phyloP scores from a whole-genome alignment of 2,329 filamentous ascomycete genomes.

The Aspergillus fischeri region DNA sequence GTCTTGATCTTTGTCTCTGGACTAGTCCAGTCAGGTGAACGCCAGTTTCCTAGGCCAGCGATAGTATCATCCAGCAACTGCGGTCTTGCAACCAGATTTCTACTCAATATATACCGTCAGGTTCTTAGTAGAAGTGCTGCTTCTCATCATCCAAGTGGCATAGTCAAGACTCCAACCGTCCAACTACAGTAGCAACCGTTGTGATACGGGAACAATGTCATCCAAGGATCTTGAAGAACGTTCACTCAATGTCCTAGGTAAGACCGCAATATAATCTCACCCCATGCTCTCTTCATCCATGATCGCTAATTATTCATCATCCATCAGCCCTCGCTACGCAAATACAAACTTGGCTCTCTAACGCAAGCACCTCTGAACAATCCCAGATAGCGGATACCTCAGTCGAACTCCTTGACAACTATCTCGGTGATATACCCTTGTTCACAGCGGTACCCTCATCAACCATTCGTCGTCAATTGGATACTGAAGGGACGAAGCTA shows the following conservation, averaged over 20 bases:
- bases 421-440: constrained; percentile 15
- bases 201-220: background rate
- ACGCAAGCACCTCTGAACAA: background rate
- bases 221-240: background rate
- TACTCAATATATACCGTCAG: background rate
- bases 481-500: constrained; percentile 29
- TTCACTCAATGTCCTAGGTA: constrained; percentile 2
- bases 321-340: constrained; percentile 21
- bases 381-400: constrained; percentile 1
- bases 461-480: constrained; percentile 20
- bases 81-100: background rate
- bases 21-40: constrained; percentile 14
- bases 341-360: constrained; percentile 11
- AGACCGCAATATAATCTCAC: background rate
- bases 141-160: background rate
- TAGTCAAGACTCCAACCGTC: background rate
- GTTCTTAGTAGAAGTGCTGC: background rate
- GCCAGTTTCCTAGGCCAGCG: background rate
- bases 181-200: background rate
- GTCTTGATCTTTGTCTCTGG: constrained; percentile 1
- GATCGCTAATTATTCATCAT: background rate
- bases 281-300: background rate
- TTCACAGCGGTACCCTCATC: background rate
- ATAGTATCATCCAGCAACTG: background rate
- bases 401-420: constrained; percentile 9